Evolutionary conservation across 495 filamentous ascomycete genomes (phyloP).

Genomic region (Penicillium roqueforti): DNA sequence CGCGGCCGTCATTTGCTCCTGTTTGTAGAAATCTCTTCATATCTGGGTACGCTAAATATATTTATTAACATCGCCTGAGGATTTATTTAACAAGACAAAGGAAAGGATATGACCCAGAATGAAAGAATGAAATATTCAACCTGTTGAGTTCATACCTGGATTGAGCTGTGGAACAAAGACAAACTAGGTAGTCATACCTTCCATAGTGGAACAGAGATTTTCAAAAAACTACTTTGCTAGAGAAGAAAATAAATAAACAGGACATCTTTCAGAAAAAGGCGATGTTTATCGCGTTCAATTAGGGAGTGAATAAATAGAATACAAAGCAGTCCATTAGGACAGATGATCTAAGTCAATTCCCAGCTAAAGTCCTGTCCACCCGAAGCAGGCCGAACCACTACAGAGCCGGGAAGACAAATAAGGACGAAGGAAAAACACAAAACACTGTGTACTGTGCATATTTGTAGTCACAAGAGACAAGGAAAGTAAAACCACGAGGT

Average conservation of each 20-base stretch:
- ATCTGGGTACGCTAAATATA: not conserved
- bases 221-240: not conserved
- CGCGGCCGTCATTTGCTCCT: not conserved
- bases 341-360: conserved; percentile 2
- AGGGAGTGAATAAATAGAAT: conserved; percentile 7
- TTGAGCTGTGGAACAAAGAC: not conserved
- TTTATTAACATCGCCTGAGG: not conserved
- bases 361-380: not conserved
- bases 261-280: not conserved
- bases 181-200: not conserved
- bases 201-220: not conserved
- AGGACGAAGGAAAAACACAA: not conserved
- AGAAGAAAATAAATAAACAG: too few species aligned
- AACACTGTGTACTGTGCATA: not conserved
- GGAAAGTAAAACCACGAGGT: not conserved
- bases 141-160: not conserved
- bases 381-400: not conserved
- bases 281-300: conserved; percentile 7
- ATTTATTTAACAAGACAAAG: not conserved
- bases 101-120: too few species aligned
- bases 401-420: not conserved
- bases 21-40: not conserved
- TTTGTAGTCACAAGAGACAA: not conserved
- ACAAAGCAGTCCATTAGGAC: not conserved
- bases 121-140: too few species aligned